phyloP scores from a whole-genome alignment of 2,329 filamentous ascomycete species.

The Pseudogymnoascus sp. region DNA sequence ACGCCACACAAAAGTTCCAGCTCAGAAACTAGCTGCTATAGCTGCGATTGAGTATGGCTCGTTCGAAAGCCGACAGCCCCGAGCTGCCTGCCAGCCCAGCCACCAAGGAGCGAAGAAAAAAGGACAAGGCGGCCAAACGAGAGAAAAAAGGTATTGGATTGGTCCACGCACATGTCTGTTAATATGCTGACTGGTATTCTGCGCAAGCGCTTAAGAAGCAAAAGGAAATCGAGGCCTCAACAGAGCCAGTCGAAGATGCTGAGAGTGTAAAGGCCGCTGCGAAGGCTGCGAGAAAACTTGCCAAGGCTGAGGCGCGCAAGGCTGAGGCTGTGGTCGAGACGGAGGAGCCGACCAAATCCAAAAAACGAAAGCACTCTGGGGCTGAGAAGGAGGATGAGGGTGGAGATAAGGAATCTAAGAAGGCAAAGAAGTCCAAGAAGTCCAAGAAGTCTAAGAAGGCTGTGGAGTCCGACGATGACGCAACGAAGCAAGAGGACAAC shows the following conservation, averaged over 20 bases:
- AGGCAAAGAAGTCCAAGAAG: constrained; percentile 13
- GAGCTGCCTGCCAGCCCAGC: neutral
- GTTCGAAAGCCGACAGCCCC: neutral
- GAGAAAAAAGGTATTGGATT: constrained; percentile 2
- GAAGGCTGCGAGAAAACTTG: constrained; percentile 20
- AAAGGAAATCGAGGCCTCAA: constrained; percentile 33
- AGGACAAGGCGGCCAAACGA: neutral
- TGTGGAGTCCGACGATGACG: constrained; percentile 3
- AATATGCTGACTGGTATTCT: neutral
- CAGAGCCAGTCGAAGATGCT: constrained; percentile 39
- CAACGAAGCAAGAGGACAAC: constrained; percentile 12
- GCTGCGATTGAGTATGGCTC: neutral
- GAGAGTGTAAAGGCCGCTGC: constrained; percentile 27
- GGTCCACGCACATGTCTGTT: neutral
- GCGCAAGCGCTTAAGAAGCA: neutral
- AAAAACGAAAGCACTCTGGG: constrained; percentile 20
- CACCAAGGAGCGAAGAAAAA: neutral
- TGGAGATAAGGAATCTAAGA: neutral
- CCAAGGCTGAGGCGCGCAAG: constrained; percentile 20
- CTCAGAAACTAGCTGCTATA: neutral
- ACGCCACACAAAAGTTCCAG: neutral
- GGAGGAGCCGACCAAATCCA: constrained; percentile 15
- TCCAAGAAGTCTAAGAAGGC: constrained; percentile 11
- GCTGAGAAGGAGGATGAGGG: constrained; percentile 12
- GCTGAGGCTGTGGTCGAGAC: constrained; percentile 19